Evolutionary conservation across 129 eudicot species (phyloP).

Genomic region (Tagetes patula): DNA sequence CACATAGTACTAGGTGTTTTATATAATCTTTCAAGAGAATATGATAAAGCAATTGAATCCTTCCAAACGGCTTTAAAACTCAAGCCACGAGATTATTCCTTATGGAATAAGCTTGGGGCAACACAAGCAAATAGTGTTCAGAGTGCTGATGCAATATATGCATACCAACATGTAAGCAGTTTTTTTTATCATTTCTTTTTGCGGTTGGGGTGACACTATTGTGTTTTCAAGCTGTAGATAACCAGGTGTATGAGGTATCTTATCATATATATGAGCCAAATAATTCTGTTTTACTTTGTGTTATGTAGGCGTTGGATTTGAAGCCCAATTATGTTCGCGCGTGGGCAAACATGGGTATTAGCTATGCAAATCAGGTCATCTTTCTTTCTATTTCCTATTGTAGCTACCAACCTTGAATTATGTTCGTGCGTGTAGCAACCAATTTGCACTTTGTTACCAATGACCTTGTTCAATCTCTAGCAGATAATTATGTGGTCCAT

Average conservation of each 20-base stretch:
- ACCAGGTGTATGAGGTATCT: background rate
- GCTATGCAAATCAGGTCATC: slow-evolving; percentile 89
- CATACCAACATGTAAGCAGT: slow-evolving; percentile 71
- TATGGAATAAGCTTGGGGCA: slow-evolving; percentile 98
- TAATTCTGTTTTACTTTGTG: background rate
- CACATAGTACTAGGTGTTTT: slow-evolving; percentile 95
- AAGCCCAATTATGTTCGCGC: slow-evolving; percentile 99
- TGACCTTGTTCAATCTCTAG: background rate
- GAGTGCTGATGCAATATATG: slow-evolving; percentile 89
- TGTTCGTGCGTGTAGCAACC: background rate
- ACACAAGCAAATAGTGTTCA: slow-evolving; percentile 97
- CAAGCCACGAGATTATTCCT: slow-evolving; percentile 92
- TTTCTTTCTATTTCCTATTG: slow-evolving; percentile 10
- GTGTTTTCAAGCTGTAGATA: background rate
- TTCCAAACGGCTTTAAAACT: slow-evolving; percentile 87
- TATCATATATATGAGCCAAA: background rate
- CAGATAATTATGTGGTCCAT: background rate
- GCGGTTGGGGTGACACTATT: background rate
- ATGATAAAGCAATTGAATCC: slow-evolving; percentile 87
- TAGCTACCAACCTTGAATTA: background rate
- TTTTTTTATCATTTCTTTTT: background rate
- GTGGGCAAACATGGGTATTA: slow-evolving; percentile 99
- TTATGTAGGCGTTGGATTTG: slow-evolving; percentile 79
- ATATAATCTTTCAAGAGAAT: slow-evolving; percentile 88
- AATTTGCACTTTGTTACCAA: background rate